These are phyloP conservation scores for Trichosporon ovoides DNA, from an alignment of 1,284 basidiomycete species.

Conservation along the genomic window DNA sequence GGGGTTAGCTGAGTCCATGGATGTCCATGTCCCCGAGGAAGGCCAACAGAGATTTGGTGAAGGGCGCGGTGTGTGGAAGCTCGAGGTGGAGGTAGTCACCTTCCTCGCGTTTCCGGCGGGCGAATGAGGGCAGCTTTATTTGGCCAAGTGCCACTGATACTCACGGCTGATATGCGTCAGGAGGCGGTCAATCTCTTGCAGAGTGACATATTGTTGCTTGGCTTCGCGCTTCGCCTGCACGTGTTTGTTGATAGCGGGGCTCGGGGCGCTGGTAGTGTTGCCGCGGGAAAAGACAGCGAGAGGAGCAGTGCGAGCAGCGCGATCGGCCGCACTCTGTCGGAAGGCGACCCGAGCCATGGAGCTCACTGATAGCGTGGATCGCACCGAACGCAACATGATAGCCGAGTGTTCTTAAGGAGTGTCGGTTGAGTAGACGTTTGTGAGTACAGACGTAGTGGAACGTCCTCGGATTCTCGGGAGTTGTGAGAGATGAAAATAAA, in stretches of 20 bases:
- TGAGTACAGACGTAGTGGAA: not conserved
- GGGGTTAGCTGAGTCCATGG: not conserved
- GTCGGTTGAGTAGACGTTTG: not conserved
- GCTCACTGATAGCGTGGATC: not conserved
- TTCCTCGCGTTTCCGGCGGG: not conserved
- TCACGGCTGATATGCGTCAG: slow-evolving; percentile 42
- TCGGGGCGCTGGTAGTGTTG: too few species aligned
- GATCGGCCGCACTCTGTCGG: not conserved
- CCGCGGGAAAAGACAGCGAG: not conserved
- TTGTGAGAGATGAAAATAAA: not conserved
- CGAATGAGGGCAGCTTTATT: not conserved
- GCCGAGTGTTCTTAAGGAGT: not conserved
- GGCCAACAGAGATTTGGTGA: too few species aligned
- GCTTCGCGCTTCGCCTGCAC: slow-evolving; percentile 13
- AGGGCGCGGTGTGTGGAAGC: not conserved
- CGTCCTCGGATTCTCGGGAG: too few species aligned
- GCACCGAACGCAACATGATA: not conserved
- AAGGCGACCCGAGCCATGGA: not conserved
- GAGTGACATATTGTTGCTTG: slow-evolving; percentile 34
- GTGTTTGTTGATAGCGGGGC: not conserved
- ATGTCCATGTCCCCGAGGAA: too few species aligned
- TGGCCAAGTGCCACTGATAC: slow-evolving; percentile 9
- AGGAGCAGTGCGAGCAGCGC: not conserved
- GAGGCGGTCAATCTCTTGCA: slow-evolving; percentile 44
- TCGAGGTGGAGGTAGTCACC: not conserved